phyloP scores from a whole-genome alignment of 495 filamentous ascomycete species.

The Chaetomium tenue region DNA sequence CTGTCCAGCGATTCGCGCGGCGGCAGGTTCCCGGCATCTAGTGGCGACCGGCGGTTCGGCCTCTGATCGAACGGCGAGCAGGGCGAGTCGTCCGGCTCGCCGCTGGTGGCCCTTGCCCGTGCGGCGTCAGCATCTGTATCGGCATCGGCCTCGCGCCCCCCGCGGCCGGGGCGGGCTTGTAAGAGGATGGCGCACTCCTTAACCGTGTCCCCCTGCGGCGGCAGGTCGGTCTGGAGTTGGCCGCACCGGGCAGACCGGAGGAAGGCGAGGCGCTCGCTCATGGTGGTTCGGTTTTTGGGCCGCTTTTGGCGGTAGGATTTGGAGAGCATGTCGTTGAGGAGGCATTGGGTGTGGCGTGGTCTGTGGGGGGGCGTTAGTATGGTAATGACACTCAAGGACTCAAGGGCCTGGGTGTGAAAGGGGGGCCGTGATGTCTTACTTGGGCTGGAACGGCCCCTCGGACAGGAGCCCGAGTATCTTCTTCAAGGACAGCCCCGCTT shows the following conservation, averaged over 20 bases:
- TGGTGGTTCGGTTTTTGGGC: constrained; percentile 20
- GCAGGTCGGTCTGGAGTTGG: background rate
- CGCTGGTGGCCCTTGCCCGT: background rate
- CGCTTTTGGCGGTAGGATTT: constrained; percentile 27
- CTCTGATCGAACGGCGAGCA: background rate
- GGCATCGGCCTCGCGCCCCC: background rate
- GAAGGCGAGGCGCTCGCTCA: constrained; percentile 16
- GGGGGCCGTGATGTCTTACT: constrained; percentile 9
- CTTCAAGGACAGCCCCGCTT: constrained; percentile 24
- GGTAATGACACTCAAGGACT: background rate
- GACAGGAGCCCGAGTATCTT: constrained; percentile 23
- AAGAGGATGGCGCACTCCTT: constrained; percentile 21
- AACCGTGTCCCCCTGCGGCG: background rate
- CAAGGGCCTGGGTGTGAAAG: too few species aligned
- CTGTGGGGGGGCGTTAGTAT: background rate
- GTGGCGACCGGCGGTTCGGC: too few species aligned
- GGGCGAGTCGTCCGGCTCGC: background rate
- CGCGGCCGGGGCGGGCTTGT: background rate
- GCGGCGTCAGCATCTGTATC: too few species aligned
- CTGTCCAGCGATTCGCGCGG: background rate
- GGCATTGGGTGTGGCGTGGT: constrained; percentile 25
- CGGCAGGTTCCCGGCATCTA: background rate
- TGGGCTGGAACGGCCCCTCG: constrained; percentile 23
- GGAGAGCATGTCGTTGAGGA: constrained; percentile 25
- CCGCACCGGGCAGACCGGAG: constrained; percentile 13